Conservation (phyloP, 2,329 filamentous ascomycete species). For the Phaeosphaeriaceae sp. region DNA sequence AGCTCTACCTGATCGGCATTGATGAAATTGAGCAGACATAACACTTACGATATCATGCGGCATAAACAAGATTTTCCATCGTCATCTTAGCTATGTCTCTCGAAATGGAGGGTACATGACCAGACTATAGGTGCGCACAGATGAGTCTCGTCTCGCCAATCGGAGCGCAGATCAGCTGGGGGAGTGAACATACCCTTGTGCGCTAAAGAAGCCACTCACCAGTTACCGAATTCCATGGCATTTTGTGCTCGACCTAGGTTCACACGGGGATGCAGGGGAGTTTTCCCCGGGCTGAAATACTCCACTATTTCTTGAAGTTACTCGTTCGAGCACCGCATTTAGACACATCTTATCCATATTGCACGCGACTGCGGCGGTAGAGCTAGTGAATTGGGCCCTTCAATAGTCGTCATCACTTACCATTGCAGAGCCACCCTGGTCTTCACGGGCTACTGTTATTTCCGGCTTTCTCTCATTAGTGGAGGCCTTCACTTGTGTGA, state of each 20-base stretch:
- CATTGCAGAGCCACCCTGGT: conserved; percentile 17
- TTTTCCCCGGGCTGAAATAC: conserved; percentile 36
- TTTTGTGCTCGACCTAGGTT: conserved; percentile 25
- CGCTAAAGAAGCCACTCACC: conserved; percentile 36
- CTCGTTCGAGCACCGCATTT: conserved; percentile 23
- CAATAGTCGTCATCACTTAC: conserved; percentile 33
- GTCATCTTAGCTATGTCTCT: conserved; percentile 10
- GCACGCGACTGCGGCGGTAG: conserved; percentile 46
- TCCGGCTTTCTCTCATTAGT: conserved; percentile 20
- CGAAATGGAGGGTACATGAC: conserved; percentile 23
- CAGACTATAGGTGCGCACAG: conserved; percentile 29
- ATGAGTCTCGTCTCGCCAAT: conserved; percentile 39
- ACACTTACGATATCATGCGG: background rate
- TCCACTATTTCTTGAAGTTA: conserved; percentile 24
- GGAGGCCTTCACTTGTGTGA: conserved; percentile 23
- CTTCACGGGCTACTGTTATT: conserved; percentile 20
- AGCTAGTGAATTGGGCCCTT: conserved; percentile 41
- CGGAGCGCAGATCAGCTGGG: conserved; percentile 35
- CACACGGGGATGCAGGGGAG: conserved; percentile 40
- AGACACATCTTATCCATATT: conserved; percentile 20
- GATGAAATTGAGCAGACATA: background rate
- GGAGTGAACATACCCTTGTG: conserved; percentile 26
- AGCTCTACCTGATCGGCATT: background rate
- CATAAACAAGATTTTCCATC: conserved; percentile 4
- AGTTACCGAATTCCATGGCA: conserved; percentile 29